phyloP scores from a whole-genome alignment of 2,329 filamentous ascomycete species.

The Xylaria sp. region DNA sequence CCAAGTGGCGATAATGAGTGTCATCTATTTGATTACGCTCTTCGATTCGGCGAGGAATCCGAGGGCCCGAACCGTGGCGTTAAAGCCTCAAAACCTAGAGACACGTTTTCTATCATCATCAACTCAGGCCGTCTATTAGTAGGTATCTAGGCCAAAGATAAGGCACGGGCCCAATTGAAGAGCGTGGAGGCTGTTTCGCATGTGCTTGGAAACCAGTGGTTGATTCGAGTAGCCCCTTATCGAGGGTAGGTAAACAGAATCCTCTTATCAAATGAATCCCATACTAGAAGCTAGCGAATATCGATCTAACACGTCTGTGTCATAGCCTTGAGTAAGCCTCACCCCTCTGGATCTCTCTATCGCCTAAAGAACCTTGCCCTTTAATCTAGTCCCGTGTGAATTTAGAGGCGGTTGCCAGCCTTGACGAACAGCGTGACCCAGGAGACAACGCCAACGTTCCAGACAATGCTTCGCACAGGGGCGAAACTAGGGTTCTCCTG shows the following conservation, averaged over 20 bases:
- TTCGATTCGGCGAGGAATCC: not conserved
- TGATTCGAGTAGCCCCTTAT: not conserved
- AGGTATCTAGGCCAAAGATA: not conserved
- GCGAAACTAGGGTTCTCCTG: conserved; percentile 55
- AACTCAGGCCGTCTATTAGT: not conserved
- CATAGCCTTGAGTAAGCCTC: not conserved
- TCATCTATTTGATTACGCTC: not conserved
- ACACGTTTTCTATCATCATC: not conserved
- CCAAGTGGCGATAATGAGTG: not conserved
- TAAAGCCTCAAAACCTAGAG: not conserved
- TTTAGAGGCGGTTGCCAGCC: conserved; percentile 51
- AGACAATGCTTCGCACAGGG: conserved; percentile 53
- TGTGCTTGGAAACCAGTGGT: not conserved
- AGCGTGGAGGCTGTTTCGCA: not conserved
- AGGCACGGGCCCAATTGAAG: not conserved
- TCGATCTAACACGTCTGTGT: not conserved
- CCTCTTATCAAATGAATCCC: not conserved
- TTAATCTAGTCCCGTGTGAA: not conserved
- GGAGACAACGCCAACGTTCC: conserved; percentile 51
- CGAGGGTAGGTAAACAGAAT: not conserved
- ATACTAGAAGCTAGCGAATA: not conserved
- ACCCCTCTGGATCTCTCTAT: not conserved
- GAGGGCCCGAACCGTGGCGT: not conserved
- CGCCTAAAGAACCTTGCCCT: too few species aligned
- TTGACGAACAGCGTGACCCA: conserved; percentile 55